Evolutionary conservation across 129 eudicot genomes (phyloP).

Genomic region (Artemisia annua): DNA sequence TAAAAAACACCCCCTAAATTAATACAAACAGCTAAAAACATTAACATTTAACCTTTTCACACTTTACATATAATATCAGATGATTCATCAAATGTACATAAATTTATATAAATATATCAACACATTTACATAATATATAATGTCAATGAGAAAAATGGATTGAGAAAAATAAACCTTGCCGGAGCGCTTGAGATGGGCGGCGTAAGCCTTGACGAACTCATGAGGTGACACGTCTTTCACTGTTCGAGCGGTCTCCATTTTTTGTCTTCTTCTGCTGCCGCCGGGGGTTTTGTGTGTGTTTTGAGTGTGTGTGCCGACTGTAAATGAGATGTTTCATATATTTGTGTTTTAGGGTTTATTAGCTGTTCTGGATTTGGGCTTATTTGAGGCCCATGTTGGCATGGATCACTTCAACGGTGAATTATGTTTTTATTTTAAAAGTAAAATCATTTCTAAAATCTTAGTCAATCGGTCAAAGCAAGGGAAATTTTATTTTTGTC

Average conservation of each 20-base stretch:
- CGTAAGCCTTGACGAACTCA: constrained; percentile 30
- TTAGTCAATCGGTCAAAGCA: too few species aligned
- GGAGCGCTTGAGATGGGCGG: constrained; percentile 33
- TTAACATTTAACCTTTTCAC: too few species aligned
- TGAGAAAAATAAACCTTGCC: constrained; percentile 29
- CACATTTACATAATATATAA: too few species aligned
- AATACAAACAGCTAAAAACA: too few species aligned
- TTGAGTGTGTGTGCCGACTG: constrained; percentile 33
- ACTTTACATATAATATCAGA: too few species aligned
- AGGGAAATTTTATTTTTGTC: too few species aligned
- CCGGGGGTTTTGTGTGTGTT: constrained; percentile 30
- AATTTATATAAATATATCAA: too few species aligned
- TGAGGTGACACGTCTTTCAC: constrained; percentile 34
- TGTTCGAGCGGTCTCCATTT: constrained; percentile 31
- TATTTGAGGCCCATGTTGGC: not conserved
- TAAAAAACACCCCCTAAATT: too few species aligned
- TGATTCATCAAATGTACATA: too few species aligned
- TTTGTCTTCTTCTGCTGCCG: constrained; percentile 30
- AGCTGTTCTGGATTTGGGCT: not conserved
- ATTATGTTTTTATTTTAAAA: too few species aligned
- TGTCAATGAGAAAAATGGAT: not conserved
- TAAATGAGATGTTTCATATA: not conserved
- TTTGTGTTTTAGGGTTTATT: constrained; percentile 32
- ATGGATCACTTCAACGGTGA: too few species aligned
- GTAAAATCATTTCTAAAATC: too few species aligned